phyloP scores from a whole-genome alignment of 2,329 filamentous ascomycete genomes.

The Tympanopsis confertula region DNA sequence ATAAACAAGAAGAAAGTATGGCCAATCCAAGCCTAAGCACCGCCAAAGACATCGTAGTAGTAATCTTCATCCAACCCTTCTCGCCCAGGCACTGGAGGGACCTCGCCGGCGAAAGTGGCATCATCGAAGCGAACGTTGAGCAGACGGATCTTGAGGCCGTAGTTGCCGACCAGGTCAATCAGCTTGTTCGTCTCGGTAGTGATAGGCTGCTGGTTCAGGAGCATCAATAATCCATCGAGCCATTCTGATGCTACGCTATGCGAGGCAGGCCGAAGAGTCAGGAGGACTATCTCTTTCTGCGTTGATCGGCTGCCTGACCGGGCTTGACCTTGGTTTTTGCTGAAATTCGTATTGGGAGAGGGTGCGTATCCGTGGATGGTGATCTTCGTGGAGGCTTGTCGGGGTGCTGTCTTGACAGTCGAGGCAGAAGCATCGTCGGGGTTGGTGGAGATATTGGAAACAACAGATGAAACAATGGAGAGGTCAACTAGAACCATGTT shows the following conservation, averaged over 20 bases:
- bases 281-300: constrained; percentile 38
- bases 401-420: constrained; percentile 4
- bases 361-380: constrained; percentile 49
- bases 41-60: constrained; percentile 44
- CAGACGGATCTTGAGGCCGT: constrained; percentile 61
- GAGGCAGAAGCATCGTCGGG: neutral
- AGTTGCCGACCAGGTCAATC: constrained; percentile 53
- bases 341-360: constrained; percentile 5
- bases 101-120: constrained; percentile 28
- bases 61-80: constrained; percentile 62
- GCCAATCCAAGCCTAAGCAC: neutral
- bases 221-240: constrained; percentile 63
- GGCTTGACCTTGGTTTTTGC: constrained; percentile 1
- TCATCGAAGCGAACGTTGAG: constrained; percentile 60
- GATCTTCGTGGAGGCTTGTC: constrained; percentile 44
- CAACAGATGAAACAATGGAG: neutral
- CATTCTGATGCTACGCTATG: constrained; percentile 59
- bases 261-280: constrained; percentile 50
- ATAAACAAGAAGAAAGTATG: neutral
- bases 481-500: neutral
- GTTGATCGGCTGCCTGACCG: constrained; percentile 14
- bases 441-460: constrained; percentile 1
- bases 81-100: constrained; percentile 44
- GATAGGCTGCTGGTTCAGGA: constrained; percentile 63
- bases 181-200: constrained; percentile 61